Conservation (phyloP, 306 rosid species). For the Trichosanthes truncata region DNA sequence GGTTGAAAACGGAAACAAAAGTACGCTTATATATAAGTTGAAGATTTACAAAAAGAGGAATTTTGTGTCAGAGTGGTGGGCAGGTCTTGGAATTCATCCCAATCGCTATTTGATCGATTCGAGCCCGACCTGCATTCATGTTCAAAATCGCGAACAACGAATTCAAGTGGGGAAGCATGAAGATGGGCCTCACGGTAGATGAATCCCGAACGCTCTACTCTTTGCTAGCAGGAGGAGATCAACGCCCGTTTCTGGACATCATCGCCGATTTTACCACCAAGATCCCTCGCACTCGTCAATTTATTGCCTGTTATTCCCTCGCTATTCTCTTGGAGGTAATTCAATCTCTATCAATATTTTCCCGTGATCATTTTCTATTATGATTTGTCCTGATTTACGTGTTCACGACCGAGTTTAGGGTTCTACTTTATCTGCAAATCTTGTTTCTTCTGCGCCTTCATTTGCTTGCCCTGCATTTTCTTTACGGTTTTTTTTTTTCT, state of each 20-base stretch:
- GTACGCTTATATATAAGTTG: neutral
- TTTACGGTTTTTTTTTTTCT: neutral
- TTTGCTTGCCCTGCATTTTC: neutral
- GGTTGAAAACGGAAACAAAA: neutral
- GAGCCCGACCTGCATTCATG: neutral
- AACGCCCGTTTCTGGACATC: constrained; percentile 55
- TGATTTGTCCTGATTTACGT: constrained; percentile 4
- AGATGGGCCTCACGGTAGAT: constrained; percentile 38
- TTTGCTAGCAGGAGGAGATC: constrained; percentile 41
- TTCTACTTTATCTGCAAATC: neutral
- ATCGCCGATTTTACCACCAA: constrained; percentile 49
- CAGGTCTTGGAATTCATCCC: neutral
- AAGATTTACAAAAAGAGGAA: neutral
- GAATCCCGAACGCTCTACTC: constrained; percentile 47
- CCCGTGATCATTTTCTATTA: neutral
- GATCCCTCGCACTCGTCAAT: constrained; percentile 41
- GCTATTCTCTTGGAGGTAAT: constrained; percentile 54
- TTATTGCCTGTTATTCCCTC: constrained; percentile 57
- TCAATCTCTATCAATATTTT: neutral
- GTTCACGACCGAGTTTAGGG: neutral
- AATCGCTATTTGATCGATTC: neutral
- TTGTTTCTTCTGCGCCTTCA: neutral
- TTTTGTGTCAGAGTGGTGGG: neutral
- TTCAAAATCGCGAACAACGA: neutral
- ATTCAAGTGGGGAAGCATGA: constrained; percentile 14